Percentiles rank a stretch among this genome's conserved stretches.
Evolutionary conservation across 345 rosid species (phyloP).

Genomic region (Firmiana major): DNA sequence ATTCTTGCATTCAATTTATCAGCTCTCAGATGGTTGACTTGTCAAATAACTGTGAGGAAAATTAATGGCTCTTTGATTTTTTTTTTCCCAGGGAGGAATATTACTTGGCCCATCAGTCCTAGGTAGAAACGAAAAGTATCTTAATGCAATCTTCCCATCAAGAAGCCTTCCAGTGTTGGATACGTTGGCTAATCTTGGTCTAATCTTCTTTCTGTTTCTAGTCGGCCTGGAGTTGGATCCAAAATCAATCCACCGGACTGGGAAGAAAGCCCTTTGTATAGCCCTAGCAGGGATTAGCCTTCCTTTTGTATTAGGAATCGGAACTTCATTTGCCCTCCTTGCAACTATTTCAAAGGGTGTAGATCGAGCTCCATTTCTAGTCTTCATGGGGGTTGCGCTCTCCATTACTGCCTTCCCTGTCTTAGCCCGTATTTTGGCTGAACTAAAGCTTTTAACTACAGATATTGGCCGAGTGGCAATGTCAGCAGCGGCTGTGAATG

Average conservation of each 20-base stretch:
- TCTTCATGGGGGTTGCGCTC: conserved; percentile 86
- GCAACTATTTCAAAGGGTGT: conserved; percentile 51
- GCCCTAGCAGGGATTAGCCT: conserved; percentile 66
- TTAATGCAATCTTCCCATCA: conserved; percentile 46
- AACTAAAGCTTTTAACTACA: conserved; percentile 70
- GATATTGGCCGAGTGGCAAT: conserved; percentile 73
- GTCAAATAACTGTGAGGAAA: background rate
- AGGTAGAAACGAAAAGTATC: conserved; percentile 48
- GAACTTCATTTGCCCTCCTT: conserved; percentile 42
- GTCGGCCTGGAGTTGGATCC: conserved; percentile 67
- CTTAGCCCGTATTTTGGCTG: conserved; percentile 78
- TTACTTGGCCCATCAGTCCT: conserved; percentile 74
- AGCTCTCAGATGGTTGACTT: background rate
- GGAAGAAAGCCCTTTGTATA: conserved; percentile 55
- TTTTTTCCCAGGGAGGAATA: conserved; percentile 58
- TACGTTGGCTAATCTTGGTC: conserved; percentile 77
- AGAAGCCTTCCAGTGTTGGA: conserved; percentile 66
- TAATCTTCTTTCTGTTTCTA: conserved; percentile 71
- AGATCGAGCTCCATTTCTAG: conserved; percentile 41
- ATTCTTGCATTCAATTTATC: too few species aligned
- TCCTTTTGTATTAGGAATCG: conserved; percentile 62
- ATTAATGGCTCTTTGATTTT: background rate
- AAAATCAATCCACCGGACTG: conserved; percentile 48
- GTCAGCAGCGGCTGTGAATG: conserved; percentile 87
- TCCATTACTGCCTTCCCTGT: conserved; percentile 84